Conservation (phyloP, 1,284 basidiomycete genomes). For the Malassezia sp. region DNA sequence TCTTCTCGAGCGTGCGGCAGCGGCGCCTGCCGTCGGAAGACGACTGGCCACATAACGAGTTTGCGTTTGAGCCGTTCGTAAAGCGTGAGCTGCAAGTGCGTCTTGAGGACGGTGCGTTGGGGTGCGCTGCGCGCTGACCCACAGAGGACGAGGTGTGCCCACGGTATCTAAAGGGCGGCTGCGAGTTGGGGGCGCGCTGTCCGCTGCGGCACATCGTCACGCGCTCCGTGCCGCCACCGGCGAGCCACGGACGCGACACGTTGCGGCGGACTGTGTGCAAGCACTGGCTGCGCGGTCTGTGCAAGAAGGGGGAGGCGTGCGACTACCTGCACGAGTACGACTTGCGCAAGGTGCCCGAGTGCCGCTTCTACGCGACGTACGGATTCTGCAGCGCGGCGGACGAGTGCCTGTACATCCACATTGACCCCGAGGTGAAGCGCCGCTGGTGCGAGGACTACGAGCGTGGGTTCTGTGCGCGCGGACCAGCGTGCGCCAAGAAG, state of each 20-base stretch:
- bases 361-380: slow-evolving; percentile 96
- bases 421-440: slow-evolving; percentile 71
- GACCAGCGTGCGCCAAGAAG: slow-evolving; percentile 78
- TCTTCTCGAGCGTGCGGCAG: slow-evolving; percentile 15
- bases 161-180: slow-evolving; percentile 20
- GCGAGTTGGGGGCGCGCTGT: slow-evolving; percentile 24
- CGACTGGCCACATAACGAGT: slow-evolving; percentile 60
- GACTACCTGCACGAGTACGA: slow-evolving; percentile 99
- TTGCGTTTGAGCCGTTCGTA: slow-evolving; percentile 68
- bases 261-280: slow-evolving; percentile 73
- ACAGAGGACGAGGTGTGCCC: slow-evolving; percentile 54
- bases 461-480: slow-evolving; percentile 72
- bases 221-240: slow-evolving; percentile 15
- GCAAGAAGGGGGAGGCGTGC: slow-evolving; percentile 95
- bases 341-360: slow-evolving; percentile 94
- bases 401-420: slow-evolving; percentile 94
- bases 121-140: neutral
- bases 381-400: slow-evolving; percentile 96
- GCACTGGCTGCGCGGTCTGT: slow-evolving; percentile 94
- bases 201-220: slow-evolving; percentile 31
- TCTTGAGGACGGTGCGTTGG: slow-evolving; percentile 57
- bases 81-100: slow-evolving; percentile 75
- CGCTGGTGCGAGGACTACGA: slow-evolving; percentile 86
- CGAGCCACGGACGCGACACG: slow-evolving; percentile 23
- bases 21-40: slow-evolving; percentile 11